Evolutionary conservation across 2,329 filamentous ascomycete species (phyloP), one percentile per base, ranked within the genome.

Genomic region (Aspergillus tanneri): DNA sequence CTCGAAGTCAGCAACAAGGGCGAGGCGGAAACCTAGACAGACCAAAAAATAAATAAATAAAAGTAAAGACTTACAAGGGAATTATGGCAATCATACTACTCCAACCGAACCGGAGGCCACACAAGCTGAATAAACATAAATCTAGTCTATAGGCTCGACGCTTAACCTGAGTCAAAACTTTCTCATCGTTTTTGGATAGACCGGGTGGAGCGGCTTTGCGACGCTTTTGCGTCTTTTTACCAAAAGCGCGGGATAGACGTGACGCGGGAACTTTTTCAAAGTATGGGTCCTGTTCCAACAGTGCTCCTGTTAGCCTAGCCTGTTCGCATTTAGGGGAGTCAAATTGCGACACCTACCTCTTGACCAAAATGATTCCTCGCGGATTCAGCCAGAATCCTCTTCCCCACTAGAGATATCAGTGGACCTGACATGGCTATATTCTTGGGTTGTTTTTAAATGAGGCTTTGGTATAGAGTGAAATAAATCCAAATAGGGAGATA

Each of bases 91-190:
- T 88, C 49, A 96, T 81, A 59, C 86, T 87, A 43, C 88, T 83
- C 90, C 90, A 96, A 46, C 93, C 93, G 64, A 97, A 91, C 49
- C 85, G 82, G 50, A 95, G 79, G 35, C 90, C 90, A 55, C 87
- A 82, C 64, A 89, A 82, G 63, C 82, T 90, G 75, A 92, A 95
- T 5, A 96, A 80, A 46, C 81, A 82, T 76, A 90, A 87, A 69
- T 97, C 93, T 21, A 96, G 81, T 28, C 83, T 80, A 71, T 96
- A 95, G 25, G 93, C 90, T 49, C 87, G 81, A 60, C 86, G 82
- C 70, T 95, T 92, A 59, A 95, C 89, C 60, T 86, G 87, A 59
- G 87, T 95, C 55, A 97, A 83, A 57, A 96, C 78, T 54, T 86
- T 80, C 62, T 80, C 85, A 70, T 99, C 93, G 60, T 95, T 82